These are phyloP conservation scores for Gastrodia elata DNA, from an alignment of 106 monocot species.

Conservation along the genomic window DNA sequence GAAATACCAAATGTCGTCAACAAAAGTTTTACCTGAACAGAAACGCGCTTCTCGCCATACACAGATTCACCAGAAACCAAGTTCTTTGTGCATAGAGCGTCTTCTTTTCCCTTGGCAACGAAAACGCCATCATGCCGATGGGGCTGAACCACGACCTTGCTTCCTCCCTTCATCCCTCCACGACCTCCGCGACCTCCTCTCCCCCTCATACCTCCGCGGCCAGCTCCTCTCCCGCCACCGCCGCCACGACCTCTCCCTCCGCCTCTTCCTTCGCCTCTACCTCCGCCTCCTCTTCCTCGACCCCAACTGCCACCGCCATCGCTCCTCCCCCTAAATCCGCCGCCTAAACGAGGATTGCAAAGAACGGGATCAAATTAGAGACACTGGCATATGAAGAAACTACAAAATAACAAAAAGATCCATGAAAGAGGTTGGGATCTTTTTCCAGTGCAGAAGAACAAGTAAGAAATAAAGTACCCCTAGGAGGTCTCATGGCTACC, in stretches of 20 bases:
- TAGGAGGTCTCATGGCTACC: constrained; percentile 5
- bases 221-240: not conserved
- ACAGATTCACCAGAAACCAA: constrained; percentile 79
- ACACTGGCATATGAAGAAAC: not conserved
- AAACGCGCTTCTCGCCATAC: constrained; percentile 84
- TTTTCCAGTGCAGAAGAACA: not conserved
- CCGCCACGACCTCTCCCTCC: constrained; percentile 20
- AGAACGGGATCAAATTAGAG: not conserved
- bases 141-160: constrained; percentile 68
- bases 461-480: not conserved
- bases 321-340: constrained; percentile 19
- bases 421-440: too few species aligned
- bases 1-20: not conserved
- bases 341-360: not conserved
- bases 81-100: constrained; percentile 93
- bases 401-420: not conserved
- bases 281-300: constrained; percentile 1
- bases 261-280: constrained; percentile 23
- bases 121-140: constrained; percentile 87
- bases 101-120: constrained; percentile 89
- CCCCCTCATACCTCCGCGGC: constrained; percentile 20
- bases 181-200: constrained; percentile 54
- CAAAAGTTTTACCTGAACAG: constrained; percentile 57
- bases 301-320: constrained; percentile 13
- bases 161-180: constrained; percentile 93